Evolutionary conservation across 495 filamentous ascomycete genomes (phyloP), one percentile per base, ranked within the genome.

Genomic region (Lasiosphaeris hirsuta): DNA sequence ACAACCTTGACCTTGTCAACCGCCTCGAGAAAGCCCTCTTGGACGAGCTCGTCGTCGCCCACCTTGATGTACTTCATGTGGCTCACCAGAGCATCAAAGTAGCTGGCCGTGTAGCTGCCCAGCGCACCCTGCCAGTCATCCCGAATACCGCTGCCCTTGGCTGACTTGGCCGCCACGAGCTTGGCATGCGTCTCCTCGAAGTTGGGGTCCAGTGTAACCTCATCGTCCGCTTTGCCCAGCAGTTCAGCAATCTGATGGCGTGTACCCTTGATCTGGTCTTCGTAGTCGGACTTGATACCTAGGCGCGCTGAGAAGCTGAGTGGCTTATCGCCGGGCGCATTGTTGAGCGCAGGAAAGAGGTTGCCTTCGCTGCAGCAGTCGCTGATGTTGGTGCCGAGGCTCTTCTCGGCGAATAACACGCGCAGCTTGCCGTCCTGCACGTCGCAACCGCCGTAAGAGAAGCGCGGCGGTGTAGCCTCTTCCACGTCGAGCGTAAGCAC

Each of bases 121-220:
- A 81, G 59, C 38, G 63, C 61, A 3, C 38, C 38, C 52, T 81
- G 65, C 74, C 73, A 81, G 64, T 78, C 76, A 1, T 75, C 72
- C 8, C 66, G 51, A 3, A 76, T 41, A 0, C 48, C 50, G 47
- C 43, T 63, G 36, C 55, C 48, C 51, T 69, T 61, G 30, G 13
- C 45, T 39, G 63, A 63, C 49, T 50, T 59, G 4, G 57, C 59
- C n/a, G 59, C 62, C 41, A 55, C 57, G 30, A 86, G 69, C 73
- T 73, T 75, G 63, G 75, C 70, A 63, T 80, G 77, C 39, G 69
- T 65, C 33, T 66, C 64, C 55, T 84, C 75, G 56, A 83, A 82
- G 49, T 71, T 73, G 38, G 76, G 73, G 38, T 59, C 70, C 11
- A 81, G 59, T 38, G 66, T 70, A 54, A 80, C 67, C 33, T 72